Base-by-base conservation (phyloP, 352 stramenopile genomes). In the Phytopythium cucurbitacearum region DNA sequence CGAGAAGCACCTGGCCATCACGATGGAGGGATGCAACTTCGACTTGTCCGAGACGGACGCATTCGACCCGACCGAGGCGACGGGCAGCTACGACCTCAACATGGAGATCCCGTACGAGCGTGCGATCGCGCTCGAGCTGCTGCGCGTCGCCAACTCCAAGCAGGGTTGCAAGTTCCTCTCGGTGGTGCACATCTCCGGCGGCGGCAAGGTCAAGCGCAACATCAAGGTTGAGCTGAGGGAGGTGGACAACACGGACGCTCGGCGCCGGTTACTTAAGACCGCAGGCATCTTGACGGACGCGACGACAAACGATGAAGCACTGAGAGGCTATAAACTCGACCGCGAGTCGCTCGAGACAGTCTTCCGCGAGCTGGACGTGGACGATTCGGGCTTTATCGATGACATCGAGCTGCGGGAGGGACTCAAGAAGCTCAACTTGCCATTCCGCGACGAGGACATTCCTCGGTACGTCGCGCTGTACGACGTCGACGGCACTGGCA, bases 141-240 rank as follows among this genome's bases (percentile, higher is more conserved):
- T 91, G 12, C 78, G 73, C 5, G 72, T 89, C 7, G 81, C 76
- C 11, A 85, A 87, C 41, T 87, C 74, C 7, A 88, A 87, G 46
- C 79, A 88, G 51, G 81, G 81, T 40, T 92, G 81, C 62, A 92
- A 92, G 51, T 92, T 92, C 46, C 48, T 92, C 15, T 90, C 81
- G 32, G 83, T 92, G 28, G 44, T 73, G 0, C 81, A 92, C 55
- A 68, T 69, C 0, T 68, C 73, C 0, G 46, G 35, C 7, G 34
- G 48, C 5, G 67, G 62, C 15, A 89, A 87, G 56, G 54, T 67
- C 48, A 71, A 67, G 28, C 75, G 76, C 3, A 63, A 57, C 12
- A 89, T 90, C 51, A 80, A 78, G 10, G 64, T 89, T 11, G 81
- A 92, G 35, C 51, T 89, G 33, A 70, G 75, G 5, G 81, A 89